These are phyloP conservation scores for Metarhizium sp. DNA, from an alignment of 2,329 filamentous ascomycete species.

Conservation along the genomic window DNA sequence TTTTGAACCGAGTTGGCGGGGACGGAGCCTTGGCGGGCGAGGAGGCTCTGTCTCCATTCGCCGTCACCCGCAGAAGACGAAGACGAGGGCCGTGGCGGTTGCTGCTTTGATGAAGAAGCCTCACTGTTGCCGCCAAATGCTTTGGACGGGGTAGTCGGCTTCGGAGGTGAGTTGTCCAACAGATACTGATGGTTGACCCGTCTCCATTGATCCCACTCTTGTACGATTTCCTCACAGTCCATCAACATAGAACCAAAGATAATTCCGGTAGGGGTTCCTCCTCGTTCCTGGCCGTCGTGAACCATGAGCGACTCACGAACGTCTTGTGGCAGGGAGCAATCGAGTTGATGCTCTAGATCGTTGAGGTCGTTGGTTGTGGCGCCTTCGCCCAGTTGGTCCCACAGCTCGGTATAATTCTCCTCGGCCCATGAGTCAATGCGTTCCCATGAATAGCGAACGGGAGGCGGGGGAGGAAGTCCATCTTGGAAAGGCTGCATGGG, in stretches of 20 bases:
- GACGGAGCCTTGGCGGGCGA: slow-evolving; percentile 77
- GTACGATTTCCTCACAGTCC: slow-evolving; percentile 95
- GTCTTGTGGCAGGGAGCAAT: slow-evolving; percentile 88
- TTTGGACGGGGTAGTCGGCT: slow-evolving; percentile 58
- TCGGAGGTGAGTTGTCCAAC: slow-evolving; percentile 46
- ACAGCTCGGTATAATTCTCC: slow-evolving; percentile 90
- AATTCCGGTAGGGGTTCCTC: slow-evolving; percentile 81
- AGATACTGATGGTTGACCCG: slow-evolving; percentile 87
- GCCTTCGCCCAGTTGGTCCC: slow-evolving; percentile 85
- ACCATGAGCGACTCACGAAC: slow-evolving; percentile 83
- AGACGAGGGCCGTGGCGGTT: slow-evolving; percentile 25
- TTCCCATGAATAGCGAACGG: slow-evolving; percentile 81
- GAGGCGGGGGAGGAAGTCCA: slow-evolving; percentile 80
- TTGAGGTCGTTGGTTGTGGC: slow-evolving; percentile 93
- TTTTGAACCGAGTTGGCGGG: slow-evolving; percentile 82
- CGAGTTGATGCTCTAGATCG: slow-evolving; percentile 90
- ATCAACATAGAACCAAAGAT: slow-evolving; percentile 92
- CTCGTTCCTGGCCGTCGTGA: slow-evolving; percentile 96
- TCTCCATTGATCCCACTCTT: slow-evolving; percentile 96
- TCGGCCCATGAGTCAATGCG: slow-evolving; percentile 93
- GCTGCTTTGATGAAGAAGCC: slow-evolving; percentile 59
- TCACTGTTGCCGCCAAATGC: slow-evolving; percentile 56
- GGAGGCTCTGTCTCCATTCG: slow-evolving; percentile 74
- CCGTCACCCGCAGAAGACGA: slow-evolving; percentile 41
- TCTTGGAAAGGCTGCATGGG: slow-evolving; percentile 95